Base-by-base conservation (phyloP, 2,329 filamentous ascomycete genomes). In the Ophiostoma australiae region DNA sequence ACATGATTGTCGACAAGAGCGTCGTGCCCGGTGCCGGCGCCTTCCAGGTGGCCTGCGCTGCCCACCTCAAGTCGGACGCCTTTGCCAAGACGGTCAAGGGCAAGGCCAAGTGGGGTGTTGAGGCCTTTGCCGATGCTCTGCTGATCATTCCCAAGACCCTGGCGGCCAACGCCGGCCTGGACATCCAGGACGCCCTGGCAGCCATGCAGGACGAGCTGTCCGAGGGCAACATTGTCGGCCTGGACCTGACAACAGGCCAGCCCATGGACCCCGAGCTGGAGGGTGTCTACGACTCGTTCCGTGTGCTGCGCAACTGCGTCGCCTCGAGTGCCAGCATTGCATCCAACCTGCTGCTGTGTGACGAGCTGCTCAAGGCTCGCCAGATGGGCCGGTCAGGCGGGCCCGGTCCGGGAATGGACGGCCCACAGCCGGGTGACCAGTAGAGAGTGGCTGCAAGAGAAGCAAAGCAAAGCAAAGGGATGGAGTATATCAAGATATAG, bases 1-100 rank as follows among this genome's bases (percentile, higher is more conserved):
- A 99, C 85, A 97, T 97, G 86, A 98, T 99, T 80, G 94, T 98
- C n/a, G 95, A 99, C 80, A 89, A 90, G 82, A 94, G 91, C 76
- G 95, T 99, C 27, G 93, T 99, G 35, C 95, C 95, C 1, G 95
- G 95, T 72, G 95, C 89, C 72, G 95, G 95, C 76, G 92, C 95
- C 68, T 99, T 97, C 88, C 95, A 99, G 81, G 90, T 99, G 66
- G 94, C 95, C 41, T 97, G 92, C 76, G 93, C 94, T 33, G 86
- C 89, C 67, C 93, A 97, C 80, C 85, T 99, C 73, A 91, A 91
- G 79, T 93, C 93, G 74, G 93, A 97, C 77, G 87, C 86, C 23
- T 97, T 98, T 83, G 86, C 86, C 76, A 96, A 93, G 84, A 90
- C 91, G 39, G 91, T 98, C 79, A 99, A 97, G 86, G 95, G 95